Evolutionary conservation across 257 asterid species (phyloP).

Genomic region (Penstemon davidsonii): DNA sequence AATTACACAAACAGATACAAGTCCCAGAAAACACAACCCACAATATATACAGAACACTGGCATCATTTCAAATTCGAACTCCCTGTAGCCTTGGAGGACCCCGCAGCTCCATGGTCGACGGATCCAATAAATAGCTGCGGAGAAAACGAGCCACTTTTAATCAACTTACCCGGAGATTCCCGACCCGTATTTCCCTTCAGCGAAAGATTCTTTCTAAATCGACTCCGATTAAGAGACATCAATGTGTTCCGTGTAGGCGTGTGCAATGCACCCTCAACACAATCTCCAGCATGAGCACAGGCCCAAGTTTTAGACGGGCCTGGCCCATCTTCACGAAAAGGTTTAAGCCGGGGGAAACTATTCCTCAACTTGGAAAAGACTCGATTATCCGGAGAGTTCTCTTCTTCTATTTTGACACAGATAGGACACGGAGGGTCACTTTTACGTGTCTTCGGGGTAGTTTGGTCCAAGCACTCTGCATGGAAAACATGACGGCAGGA

Average conservation of each 20-base stretch:
- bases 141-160: conserved; percentile 58
- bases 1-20: conserved; percentile 11
- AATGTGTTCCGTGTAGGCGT: conserved; percentile 55
- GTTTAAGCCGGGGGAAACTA: conserved; percentile 59
- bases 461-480: conserved; percentile 93
- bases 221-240: conserved; percentile 67
- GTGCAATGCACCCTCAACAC: conserved; percentile 84
- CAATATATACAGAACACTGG: conserved; percentile 18
- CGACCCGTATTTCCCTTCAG: conserved; percentile 49
- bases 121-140: conserved; percentile 58
- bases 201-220: conserved; percentile 60
- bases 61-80: conserved; percentile 42
- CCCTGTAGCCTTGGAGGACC: conserved; percentile 48
- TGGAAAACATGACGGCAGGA: conserved; percentile 91
- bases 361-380: conserved; percentile 54
- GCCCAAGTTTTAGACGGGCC: conserved; percentile 79
- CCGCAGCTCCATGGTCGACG: conserved; percentile 52
- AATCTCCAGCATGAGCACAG: conserved; percentile 79
- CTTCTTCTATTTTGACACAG: conserved; percentile 67
- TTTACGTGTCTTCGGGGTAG: conserved; percentile 73
- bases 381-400: conserved; percentile 56
- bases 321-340: conserved; percentile 70
- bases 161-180: conserved; percentile 70
- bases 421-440: conserved; percentile 93
- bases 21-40: not conserved